These are phyloP conservation scores for Penicillium verhagenii DNA, from an alignment of 495 filamentous ascomycete genomes.

Conservation along the genomic window DNA sequence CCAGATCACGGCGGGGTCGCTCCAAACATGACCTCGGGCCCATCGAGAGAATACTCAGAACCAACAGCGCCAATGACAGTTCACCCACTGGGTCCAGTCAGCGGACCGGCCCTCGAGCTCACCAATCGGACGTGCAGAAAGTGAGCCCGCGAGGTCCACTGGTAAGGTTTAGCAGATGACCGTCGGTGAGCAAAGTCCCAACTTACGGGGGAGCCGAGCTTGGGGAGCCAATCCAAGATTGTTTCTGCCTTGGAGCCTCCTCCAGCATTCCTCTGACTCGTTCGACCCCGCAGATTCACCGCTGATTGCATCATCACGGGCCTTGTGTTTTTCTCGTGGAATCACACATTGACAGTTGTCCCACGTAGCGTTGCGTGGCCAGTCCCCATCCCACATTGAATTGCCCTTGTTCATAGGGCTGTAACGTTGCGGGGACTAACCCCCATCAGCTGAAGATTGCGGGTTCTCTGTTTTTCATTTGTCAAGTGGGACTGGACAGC, in stretches of 20 bases:
- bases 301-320: conserved; percentile 13
- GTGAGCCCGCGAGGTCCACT: conserved; percentile 7
- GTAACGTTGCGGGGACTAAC: background rate
- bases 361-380: conserved; percentile 3
- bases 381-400: too few relatives aligned
- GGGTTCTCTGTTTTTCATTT: background rate
- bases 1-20: conserved; percentile 11
- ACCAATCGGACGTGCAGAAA: conserved; percentile 14
- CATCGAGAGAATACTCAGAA: conserved; percentile 4
- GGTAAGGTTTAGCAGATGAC: conserved; percentile 14
- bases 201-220: background rate
- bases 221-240: conserved; percentile 13
- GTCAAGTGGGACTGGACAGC: conserved; percentile 4
- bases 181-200: conserved; percentile 19
- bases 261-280: background rate
- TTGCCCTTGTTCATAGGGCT: background rate
- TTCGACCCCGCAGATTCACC: conserved; percentile 20
- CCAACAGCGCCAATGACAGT: conserved; percentile 3
- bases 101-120: conserved; percentile 11
- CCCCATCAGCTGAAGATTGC: conserved; percentile 1
- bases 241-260: conserved; percentile 25
- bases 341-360: background rate
- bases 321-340: conserved; percentile 1
- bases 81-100: conserved; percentile 1
- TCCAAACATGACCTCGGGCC: conserved; percentile 1